Evolutionary conservation across 768 basidiomycete genomes (phyloP), one percentile per base, ranked within the genome.

Genomic region (Tylopilus vinaceipallidus): DNA sequence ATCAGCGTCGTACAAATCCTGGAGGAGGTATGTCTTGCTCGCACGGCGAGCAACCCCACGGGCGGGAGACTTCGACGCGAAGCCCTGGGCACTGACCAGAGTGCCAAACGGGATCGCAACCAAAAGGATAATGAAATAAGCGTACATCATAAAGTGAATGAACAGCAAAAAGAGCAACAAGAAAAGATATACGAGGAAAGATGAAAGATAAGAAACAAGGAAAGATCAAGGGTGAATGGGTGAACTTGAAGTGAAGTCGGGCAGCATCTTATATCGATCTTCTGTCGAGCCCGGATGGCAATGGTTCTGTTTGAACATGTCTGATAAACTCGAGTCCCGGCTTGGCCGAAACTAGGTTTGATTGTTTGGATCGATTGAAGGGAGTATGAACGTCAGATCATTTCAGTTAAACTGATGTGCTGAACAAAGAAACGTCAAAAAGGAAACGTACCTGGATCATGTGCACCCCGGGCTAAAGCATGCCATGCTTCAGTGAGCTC

Each of bases 1-100:
- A 10, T 75, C 16, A 6, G 80, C 83, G 30, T 69, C 49, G 49
- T 71, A 75, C 16, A 54, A 47, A 38, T 76, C 69, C 17, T 65
- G 43, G 27, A 77, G 37, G 9, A 42, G 40, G 62, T 72, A 79
- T 3, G 55, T 58, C 34, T 57, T 59, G 42, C 43, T 62, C 47
- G 47, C 3, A 36, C 10, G 16, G 26, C 22, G 53, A 8, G 5
- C 9, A 14, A 23, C 16, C 24, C 57, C n/a, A n/a, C n/a, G n/a
- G n/a, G n/a, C n/a, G n/a, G n/a, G 65, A 47, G 64, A 63, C 27
- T 47, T 46, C 19, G 16, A 17, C 14, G 43, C 42, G 32, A 57
- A 45, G 35, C 1, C 13, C n/a, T 55, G 56, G 34, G 66, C 57
- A 58, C 66, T 59, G 23, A 61, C 71, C 45, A 65, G 55, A 27